phyloP scores from a whole-genome alignment of 495 filamentous ascomycete genomes.

The Cenococcum geophilum region DNA sequence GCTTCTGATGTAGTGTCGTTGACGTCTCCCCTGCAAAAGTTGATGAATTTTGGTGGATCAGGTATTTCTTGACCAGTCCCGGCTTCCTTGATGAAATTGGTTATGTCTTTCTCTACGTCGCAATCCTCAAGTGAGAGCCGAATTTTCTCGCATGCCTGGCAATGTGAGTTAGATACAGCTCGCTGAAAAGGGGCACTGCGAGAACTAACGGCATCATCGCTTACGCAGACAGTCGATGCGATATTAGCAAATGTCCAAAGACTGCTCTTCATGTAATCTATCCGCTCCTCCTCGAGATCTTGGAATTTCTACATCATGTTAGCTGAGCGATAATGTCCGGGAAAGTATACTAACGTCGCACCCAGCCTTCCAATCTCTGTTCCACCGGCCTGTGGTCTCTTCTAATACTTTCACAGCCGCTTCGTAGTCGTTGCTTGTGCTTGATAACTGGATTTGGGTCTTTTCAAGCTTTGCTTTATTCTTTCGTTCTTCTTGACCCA shows the following conservation, averaged over 20 bases:
- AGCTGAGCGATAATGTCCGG: not conserved
- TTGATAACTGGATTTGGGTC: conserved; percentile 89
- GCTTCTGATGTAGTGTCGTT: conserved; percentile 74
- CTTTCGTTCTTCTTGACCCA: conserved; percentile 98
- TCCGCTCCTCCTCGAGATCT: conserved; percentile 93
- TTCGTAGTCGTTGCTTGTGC: conserved; percentile 89
- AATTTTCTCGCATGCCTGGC: conserved; percentile 85
- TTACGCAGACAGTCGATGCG: conserved; percentile 96
- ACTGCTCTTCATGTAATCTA: conserved; percentile 96
- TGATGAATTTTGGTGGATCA: conserved; percentile 95
- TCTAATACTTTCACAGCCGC: conserved; percentile 85
- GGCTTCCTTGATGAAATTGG: conserved; percentile 76
- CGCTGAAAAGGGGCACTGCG: not conserved
- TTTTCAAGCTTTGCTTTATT: conserved; percentile 99
- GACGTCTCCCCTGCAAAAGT: conserved; percentile 89
- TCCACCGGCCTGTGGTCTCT: conserved; percentile 94
- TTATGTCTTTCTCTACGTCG: conserved; percentile 94
- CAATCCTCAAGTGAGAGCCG: conserved; percentile 90
- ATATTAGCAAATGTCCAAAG: conserved; percentile 97
- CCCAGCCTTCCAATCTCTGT: conserved; percentile 93
- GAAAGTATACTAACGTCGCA: conserved; percentile 59
- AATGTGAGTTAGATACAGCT: not conserved
- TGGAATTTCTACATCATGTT: conserved; percentile 71
- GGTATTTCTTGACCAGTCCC: conserved; percentile 97
- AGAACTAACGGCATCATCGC: conserved; percentile 74